Conservation (phyloP, 2,329 filamentous ascomycete species). For the Mollisia scopiformis region DNA sequence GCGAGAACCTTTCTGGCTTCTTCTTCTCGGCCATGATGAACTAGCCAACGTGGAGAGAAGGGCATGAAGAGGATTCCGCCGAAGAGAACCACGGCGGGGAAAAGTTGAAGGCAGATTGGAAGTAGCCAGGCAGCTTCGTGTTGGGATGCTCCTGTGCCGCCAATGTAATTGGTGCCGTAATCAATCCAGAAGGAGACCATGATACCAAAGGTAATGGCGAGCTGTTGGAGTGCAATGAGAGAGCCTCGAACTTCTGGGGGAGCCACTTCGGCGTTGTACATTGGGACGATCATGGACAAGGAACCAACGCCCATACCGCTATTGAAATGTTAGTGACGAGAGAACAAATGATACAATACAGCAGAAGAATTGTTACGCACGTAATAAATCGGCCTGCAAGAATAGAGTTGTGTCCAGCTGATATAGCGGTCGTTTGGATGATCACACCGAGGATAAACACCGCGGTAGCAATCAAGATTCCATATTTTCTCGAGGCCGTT, state of each 20-base stretch:
- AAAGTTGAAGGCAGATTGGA: conserved; percentile 72
- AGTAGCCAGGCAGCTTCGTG: conserved; percentile 73
- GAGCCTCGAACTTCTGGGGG: conserved; percentile 69
- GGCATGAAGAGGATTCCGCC: conserved; percentile 80
- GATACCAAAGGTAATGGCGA: conserved; percentile 62
- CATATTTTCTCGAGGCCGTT: conserved; percentile 67
- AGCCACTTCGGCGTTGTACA: conserved; percentile 53
- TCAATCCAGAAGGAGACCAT: conserved; percentile 63
- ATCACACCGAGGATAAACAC: conserved; percentile 74
- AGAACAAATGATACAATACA: background rate
- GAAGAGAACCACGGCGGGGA: conserved; percentile 67
- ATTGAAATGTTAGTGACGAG: conserved; percentile 27
- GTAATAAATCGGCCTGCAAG: conserved; percentile 75
- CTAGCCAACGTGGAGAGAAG: conserved; percentile 75
- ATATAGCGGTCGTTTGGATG: conserved; percentile 65
- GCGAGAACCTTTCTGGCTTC: conserved; percentile 69
- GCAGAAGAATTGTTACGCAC: conserved; percentile 33
- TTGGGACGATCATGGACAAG: conserved; percentile 67
- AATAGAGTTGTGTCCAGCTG: conserved; percentile 60
- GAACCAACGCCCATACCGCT: conserved; percentile 69
- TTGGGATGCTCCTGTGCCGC: conserved; percentile 61
- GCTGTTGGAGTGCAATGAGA: conserved; percentile 66
- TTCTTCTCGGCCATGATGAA: conserved; percentile 69
- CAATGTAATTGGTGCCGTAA: conserved; percentile 69
- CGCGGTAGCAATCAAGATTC: conserved; percentile 64